Evolutionary conservation across 371 early-diverging fungal species (phyloP), one percentile per base, ranked within the genome.

Genomic region (Mucor saturninus): DNA sequence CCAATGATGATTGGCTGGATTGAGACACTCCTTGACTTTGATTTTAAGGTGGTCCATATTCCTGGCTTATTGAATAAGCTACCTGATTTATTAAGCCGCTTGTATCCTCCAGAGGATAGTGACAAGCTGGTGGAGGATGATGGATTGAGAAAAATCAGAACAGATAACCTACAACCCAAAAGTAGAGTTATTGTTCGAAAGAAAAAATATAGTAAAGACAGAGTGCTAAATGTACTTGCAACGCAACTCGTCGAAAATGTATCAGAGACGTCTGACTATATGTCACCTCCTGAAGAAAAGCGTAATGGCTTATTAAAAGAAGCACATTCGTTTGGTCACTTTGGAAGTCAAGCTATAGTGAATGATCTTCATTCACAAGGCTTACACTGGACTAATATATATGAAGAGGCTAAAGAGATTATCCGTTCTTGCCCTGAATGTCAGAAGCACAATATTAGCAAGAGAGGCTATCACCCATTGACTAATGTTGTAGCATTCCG

Each of bases 1-100:
- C 28, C 64, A 11, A 67, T 66, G 69, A 37, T 64, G 14, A 40
- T 62, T 0, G 38, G 46, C 2, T 70, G 70, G 70, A 39, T 61
- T 2, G 70, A 68, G 8, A 61, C 64, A 5, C 10, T 73, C 13
- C n/a, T 65, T n/a, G 15, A 59, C 2, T 68, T 40, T 42, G 43
- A 46, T 5, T 68, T 74, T 32, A 32, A 32, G 0, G 39, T n/a
- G n/a, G n/a, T n/a, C n/a, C n/a, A n/a, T n/a, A n/a, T n/a, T n/a
- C n/a, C n/a, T n/a, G n/a, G n/a, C n/a, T n/a, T n/a, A n/a, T n/a
- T n/a, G n/a, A n/a, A n/a, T n/a, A n/a, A n/a, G n/a, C n/a, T n/a
- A n/a, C n/a, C n/a, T n/a, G n/a, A n/a, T n/a, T n/a, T n/a, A n/a
- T n/a, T n/a, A n/a, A n/a, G n/a, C n/a, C n/a, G 61, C 0, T 38